Conservation (phyloP, 345 rosid genomes). For the Rhodamnia argentea region DNA sequence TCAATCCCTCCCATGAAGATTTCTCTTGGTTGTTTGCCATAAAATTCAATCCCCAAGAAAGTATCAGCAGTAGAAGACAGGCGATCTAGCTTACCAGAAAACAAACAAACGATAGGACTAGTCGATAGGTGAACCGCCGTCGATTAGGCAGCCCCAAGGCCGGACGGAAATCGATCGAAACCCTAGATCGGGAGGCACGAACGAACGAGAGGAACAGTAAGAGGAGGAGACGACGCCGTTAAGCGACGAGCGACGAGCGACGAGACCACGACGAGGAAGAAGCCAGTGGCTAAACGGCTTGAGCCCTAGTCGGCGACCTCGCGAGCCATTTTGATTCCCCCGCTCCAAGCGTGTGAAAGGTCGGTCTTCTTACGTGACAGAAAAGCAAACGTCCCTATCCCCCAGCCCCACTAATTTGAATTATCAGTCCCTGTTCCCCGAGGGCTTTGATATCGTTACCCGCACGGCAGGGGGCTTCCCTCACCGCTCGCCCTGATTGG, state of each 20-base stretch:
- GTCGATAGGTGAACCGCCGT: background rate
- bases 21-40: too few relatives aligned
- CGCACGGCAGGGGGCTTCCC: background rate
- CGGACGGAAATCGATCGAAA: background rate
- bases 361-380: background rate
- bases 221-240: background rate
- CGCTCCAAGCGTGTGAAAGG: background rate
- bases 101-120: background rate
- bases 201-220: background rate
- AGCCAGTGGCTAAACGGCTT: background rate
- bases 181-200: background rate
- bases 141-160: background rate
- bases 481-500: background rate
- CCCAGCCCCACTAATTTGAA: background rate
- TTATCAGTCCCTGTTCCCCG: background rate
- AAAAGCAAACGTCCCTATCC: background rate
- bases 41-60: background rate
- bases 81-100: background rate
- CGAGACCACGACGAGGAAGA: background rate
- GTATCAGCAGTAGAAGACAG: background rate
- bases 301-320: background rate
- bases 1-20: background rate
- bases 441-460: background rate
- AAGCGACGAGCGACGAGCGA: background rate
- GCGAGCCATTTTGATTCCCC: background rate